phyloP scores from a whole-genome alignment of 257 asterid genomes.

The Solanum verrucosum region DNA sequence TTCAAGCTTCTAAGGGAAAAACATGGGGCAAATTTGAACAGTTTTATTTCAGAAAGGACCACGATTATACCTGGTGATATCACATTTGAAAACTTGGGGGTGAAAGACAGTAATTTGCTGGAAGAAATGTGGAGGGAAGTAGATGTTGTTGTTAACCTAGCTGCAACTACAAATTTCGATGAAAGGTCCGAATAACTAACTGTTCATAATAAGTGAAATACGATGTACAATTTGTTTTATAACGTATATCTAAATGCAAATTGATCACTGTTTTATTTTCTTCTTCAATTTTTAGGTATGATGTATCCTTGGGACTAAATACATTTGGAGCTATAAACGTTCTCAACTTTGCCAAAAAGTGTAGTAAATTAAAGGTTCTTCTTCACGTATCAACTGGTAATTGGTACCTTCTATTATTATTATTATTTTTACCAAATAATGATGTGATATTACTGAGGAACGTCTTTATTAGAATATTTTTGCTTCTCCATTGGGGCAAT shows the following conservation, averaged over 20 bases:
- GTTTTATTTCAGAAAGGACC: constrained; percentile 19
- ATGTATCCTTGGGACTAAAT: constrained; percentile 50
- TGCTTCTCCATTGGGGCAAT: background rate
- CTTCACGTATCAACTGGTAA: constrained; percentile 77
- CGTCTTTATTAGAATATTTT: background rate
- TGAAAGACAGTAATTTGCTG: constrained; percentile 16
- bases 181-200: constrained; percentile 12
- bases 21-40: constrained; percentile 19
- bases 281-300: constrained; percentile 36
- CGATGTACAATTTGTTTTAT: background rate
- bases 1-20: constrained; percentile 33
- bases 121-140: constrained; percentile 20
- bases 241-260: background rate
- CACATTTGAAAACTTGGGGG: constrained; percentile 29
- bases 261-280: background rate
- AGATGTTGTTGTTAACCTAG: constrained; percentile 42
- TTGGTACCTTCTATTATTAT: constrained; percentile 6
- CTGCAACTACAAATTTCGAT: constrained; percentile 56
- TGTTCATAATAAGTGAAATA: background rate
- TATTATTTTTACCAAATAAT: background rate
- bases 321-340: constrained; percentile 57
- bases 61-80: constrained; percentile 35
- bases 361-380: constrained; percentile 36
- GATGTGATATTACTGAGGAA: background rate
- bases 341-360: constrained; percentile 44